phyloP scores from a whole-genome alignment of 2,329 filamentous ascomycete genomes.

The Calycina marina region DNA sequence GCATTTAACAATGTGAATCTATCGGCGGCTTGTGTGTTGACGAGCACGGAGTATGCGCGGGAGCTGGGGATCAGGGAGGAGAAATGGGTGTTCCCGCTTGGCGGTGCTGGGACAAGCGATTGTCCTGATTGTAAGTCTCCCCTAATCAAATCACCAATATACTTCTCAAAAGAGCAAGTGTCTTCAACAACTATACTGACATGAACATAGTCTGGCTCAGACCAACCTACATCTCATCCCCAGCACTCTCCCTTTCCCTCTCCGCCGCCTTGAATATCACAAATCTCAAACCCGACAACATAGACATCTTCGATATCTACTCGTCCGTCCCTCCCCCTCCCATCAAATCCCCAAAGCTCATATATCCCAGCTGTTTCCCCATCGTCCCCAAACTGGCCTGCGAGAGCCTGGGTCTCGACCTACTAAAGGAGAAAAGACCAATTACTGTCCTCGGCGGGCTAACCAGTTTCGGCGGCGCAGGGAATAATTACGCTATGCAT shows the following conservation, averaged over 20 bases:
- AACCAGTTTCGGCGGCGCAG: constrained; percentile 55
- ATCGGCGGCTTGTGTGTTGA: constrained; percentile 44
- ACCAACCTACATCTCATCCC: constrained; percentile 40
- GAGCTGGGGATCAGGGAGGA: constrained; percentile 37
- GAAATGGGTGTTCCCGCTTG: constrained; percentile 49
- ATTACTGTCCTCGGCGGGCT: constrained; percentile 50
- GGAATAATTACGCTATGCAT: constrained; percentile 60
- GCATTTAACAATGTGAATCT: constrained; percentile 57
- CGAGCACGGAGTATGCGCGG: constrained; percentile 37
- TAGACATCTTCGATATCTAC: constrained; percentile 51
- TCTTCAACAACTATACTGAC: constrained; percentile 3
- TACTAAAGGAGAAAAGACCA: constrained; percentile 30
- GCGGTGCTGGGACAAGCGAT: constrained; percentile 47
- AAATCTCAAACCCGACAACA: constrained; percentile 31
- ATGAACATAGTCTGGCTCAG: constrained; percentile 44
- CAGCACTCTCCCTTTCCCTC: constrained; percentile 41
- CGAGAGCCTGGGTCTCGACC: constrained; percentile 39
- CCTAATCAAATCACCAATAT: neutral
- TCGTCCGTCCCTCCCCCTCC: constrained; percentile 26
- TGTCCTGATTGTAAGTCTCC: constrained; percentile 32
- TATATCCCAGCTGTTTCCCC: constrained; percentile 42
- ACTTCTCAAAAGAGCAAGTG: constrained; percentile 1
- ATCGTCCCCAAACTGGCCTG: constrained; percentile 55
- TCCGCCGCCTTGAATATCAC: constrained; percentile 36
- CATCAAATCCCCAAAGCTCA: constrained; percentile 1